A percentile compares a stretch with the other conserved stretches of the same genome.
phyloP scores from a whole-genome alignment of 1,139 yeast genomes.

The Hansenula lynferdii region DNA sequence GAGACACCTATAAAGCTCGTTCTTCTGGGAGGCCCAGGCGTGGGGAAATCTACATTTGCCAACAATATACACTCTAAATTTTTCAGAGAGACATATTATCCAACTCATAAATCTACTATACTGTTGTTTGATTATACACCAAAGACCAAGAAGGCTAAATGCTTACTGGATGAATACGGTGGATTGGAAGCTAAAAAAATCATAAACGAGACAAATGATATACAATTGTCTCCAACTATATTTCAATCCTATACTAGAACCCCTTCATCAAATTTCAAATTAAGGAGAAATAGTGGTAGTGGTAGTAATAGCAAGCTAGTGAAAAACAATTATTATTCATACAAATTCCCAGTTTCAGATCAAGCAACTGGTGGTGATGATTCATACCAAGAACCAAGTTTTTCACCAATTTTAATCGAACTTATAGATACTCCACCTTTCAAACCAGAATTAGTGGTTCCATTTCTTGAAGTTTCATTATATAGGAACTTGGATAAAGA shows the following conservation, averaged over 20 bases:
- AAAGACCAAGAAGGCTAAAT: slow-evolving; percentile 31
- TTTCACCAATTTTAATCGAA: slow-evolving; percentile 60
- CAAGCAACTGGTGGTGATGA: slow-evolving; percentile 7
- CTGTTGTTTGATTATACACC: slow-evolving; percentile 52
- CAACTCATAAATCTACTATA: slow-evolving; percentile 54
- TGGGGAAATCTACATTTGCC: slow-evolving; percentile 47
- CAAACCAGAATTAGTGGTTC: slow-evolving; percentile 59
- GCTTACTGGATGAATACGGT: slow-evolving; percentile 45
- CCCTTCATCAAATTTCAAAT: slow-evolving; percentile 14
- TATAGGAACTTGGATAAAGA: slow-evolving; percentile 57
- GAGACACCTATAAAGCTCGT: slow-evolving; percentile 48
- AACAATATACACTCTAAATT: slow-evolving; percentile 20
- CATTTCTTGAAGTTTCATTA: slow-evolving; percentile 67
- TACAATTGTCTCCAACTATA: slow-evolving; percentile 28
- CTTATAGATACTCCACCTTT: slow-evolving; percentile 71
- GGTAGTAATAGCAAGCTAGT: too few relatives aligned
- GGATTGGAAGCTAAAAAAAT: slow-evolving; percentile 27
- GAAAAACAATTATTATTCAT: slow-evolving; percentile 19
- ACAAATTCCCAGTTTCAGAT: slow-evolving; percentile 13
- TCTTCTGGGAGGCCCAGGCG: slow-evolving; percentile 48
- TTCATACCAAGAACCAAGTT: slow-evolving; percentile 35
- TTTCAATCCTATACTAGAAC: slow-evolving; percentile 29
- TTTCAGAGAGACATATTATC: slow-evolving; percentile 43
- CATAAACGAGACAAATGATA: slow-evolving; percentile 18
- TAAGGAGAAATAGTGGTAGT: slow-evolving; percentile 12